Base-by-base conservation (phyloP, 2,329 filamentous ascomycete genomes). In the Hypoxylon sp. region DNA sequence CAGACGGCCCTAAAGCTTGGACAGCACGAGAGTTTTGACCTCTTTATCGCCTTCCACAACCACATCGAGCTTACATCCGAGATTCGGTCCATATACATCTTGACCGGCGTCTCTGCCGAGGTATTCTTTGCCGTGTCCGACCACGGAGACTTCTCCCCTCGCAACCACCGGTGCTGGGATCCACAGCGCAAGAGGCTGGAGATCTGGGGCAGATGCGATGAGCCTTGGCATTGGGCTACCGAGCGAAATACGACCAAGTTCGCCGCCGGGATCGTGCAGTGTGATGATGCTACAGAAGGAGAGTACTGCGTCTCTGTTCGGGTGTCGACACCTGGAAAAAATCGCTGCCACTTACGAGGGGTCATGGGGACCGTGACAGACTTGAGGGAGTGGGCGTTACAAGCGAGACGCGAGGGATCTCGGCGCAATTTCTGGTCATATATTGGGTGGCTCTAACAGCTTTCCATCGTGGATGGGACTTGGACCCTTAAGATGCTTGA, bases 211-310 rank as follows among this genome's bases (percentile, higher is more conserved):
- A 22, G 19, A 22, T 1, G 19, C 3, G 19, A 22, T 22, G 19
- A 22, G 19, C 19, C 19, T 22, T 22, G 19, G 19, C 19, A 22
- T 22, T 22, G 19, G 19, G 3, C 19, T 22, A 22, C 19, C 3
- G 19, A 22, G 19, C 19, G 19, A 3, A 3, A 78, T 5, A 80
- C 80, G 2, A 78, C 77, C 1, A 61, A 22, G 31, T 67, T 68
- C 44, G 58, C 60, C 5, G 62, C 55, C 2, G 59, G 59, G n/a
- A 65, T 73, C 14, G 57, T 64, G 4, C 63, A 67, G 48, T 59
- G 53, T 13, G 50, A 67, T 22, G 31, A 71, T 29, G 71, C 71
- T 1, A 63, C 52, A 1, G 37, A 70, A 2, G 71, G 70, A 5
- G 68, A 67, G 0, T 72, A 61, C 33, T 74, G 64, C 65, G 69